phyloP scores from a whole-genome alignment of 2,329 filamentous ascomycete genomes.

The Claviceps spartinae region DNA sequence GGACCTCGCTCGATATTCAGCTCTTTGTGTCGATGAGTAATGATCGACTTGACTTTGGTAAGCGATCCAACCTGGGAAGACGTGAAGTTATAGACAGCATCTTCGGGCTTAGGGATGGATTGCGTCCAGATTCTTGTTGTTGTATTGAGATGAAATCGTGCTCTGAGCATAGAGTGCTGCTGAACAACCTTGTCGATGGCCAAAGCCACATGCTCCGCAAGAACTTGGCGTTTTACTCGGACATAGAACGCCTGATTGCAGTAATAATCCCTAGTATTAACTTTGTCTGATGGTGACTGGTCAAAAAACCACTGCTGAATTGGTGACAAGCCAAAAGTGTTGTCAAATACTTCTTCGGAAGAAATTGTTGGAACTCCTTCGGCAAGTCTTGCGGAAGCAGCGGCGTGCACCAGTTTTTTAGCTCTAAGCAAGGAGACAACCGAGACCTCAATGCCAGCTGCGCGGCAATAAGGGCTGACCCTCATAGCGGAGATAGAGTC shows the following conservation, averaged over 20 bases:
- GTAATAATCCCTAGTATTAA: slow-evolving; percentile 1
- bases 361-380: neutral
- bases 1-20: slow-evolving; percentile 10
- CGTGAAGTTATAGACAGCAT: neutral
- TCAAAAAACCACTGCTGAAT: slow-evolving; percentile 6
- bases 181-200: slow-evolving; percentile 1
- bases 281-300: slow-evolving; percentile 2
- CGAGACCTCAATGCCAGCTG: neutral
- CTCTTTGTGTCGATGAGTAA: neutral
- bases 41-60: neutral
- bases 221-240: neutral
- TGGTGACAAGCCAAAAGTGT: slow-evolving; percentile 4
- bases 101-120: neutral
- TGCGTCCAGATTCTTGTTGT: neutral
- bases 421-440: slow-evolving; percentile 1
- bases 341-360: slow-evolving; percentile 1
- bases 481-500: slow-evolving; percentile 8
- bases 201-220: neutral
- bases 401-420: neutral
- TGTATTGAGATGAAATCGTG: slow-evolving; percentile 1
- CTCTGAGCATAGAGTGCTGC: slow-evolving; percentile 6
- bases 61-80: neutral
- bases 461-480: slow-evolving; percentile 1
- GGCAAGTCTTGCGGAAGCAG: neutral
- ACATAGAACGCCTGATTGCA: slow-evolving; percentile 4